A percentile compares a stretch with the other conserved stretches of the same genome.
Evolutionary conservation across 2,329 filamentous ascomycete genomes (phyloP).

Genomic region (Myriosclerotinia curreyana): DNA sequence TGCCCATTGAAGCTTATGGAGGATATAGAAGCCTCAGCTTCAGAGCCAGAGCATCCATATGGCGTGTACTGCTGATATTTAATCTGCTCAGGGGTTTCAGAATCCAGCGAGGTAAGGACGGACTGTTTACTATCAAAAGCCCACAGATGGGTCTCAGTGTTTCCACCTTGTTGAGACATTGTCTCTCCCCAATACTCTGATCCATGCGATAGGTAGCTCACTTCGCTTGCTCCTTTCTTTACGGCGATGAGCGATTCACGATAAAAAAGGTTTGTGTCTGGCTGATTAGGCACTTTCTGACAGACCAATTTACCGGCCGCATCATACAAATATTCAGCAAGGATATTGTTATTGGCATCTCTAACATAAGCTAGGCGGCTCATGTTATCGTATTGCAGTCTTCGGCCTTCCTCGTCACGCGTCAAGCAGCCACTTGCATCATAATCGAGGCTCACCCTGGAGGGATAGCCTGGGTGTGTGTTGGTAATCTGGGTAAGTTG

Average conservation of each 20-base stretch:
- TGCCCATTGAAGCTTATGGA: conserved; percentile 18
- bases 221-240: background rate
- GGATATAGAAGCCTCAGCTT: background rate
- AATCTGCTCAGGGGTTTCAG: conserved; percentile 4
- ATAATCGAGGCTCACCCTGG: background rate
- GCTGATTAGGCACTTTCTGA: conserved; percentile 4
- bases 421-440: conserved; percentile 13
- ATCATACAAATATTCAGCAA: conserved; percentile 14
- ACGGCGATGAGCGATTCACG: conserved; percentile 13
- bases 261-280: conserved; percentile 15
- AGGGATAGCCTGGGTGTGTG: conserved; percentile 4
- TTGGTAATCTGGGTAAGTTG: conserved; percentile 17
- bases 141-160: conserved; percentile 2
- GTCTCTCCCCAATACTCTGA: conserved; percentile 16
- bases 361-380: conserved; percentile 8
- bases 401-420: conserved; percentile 9
- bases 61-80: conserved; percentile 10
- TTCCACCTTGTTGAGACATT: background rate
- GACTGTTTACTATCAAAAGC: conserved; percentile 14
- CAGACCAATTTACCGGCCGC: conserved; percentile 10
- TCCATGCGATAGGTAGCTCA: conserved; percentile 11
- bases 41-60: conserved; percentile 4
- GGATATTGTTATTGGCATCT: background rate
- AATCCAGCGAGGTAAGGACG: background rate
- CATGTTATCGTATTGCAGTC: conserved; percentile 9